Base-by-base conservation (phyloP, 75 land plant species). In the Adiantum capillusveneris region DNA sequence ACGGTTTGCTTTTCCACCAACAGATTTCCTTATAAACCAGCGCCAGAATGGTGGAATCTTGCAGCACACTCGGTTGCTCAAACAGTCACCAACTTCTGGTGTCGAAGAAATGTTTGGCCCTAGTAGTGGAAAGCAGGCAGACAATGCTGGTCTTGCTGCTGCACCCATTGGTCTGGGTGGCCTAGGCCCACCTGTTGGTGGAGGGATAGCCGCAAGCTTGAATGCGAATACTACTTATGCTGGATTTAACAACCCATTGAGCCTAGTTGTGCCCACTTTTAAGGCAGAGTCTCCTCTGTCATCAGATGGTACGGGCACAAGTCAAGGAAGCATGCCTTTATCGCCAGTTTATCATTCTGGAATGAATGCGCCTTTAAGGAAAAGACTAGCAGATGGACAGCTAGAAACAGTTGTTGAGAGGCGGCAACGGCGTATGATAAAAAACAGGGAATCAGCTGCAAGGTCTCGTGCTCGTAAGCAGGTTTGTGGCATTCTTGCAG, bases 361-460 rank as follows among this genome's bases (percentile, higher is more conserved):
- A 1, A n/a, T 46, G 6, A 46, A 6, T 46, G 49, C 21, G 3
- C 49, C 49, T 25, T 11, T 30, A 1, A 84, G 88, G 62, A 87
- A 71, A 70, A n/a, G 63, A 45, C 45, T 37, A 49, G 53, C 51
- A 43, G 63, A 60, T 31, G 78, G 69, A 36, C 56, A 65, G 25
- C 64, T 84, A 46, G 92, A 87, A 62, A 87, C 79, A 60, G 79
- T 79, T 44, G 69, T 81, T 30, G 92, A 87, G 61, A 81, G 92
- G 66, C 64, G 92, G 56, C 92, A 87, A 57, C 68, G 82, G 58
- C 66, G 92, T 21, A 87, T 87, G 92, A 87, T 87, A 3, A 87
- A 87, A 73, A 87, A 87, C 50, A 58, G 92, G 42, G 92, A 87
- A 31, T 87, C 92, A 39, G 92, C 92, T 56, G 92, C 92, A 25